These are phyloP conservation scores for Aspergillus uvarum DNA, from an alignment of 2,329 filamentous ascomycete genomes.

Conservation along the genomic window DNA sequence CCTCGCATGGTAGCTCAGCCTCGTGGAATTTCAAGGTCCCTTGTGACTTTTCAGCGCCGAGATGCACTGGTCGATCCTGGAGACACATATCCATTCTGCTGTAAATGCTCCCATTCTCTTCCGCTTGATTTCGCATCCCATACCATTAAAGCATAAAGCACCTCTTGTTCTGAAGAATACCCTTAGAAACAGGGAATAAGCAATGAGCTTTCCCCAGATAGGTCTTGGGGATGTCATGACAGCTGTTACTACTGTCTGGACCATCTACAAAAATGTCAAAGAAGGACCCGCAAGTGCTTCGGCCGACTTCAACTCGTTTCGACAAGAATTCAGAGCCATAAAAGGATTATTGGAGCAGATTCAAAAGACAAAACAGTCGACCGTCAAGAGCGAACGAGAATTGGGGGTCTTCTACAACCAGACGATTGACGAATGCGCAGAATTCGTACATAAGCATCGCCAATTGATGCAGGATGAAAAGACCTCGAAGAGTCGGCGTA, in stretches of 20 bases:
- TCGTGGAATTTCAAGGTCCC: not conserved
- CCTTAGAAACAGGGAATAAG: not conserved
- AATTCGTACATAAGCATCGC: constrained; percentile 10
- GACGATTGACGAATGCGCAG: constrained; percentile 5
- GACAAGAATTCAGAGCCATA: constrained; percentile 8
- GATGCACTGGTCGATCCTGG: not conserved
- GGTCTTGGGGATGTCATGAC: constrained; percentile 11
- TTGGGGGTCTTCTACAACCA: constrained; percentile 9
- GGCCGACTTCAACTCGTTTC: constrained; percentile 10
- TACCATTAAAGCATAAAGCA: too few relatives aligned
- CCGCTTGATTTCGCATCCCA: not conserved
- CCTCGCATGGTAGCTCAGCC: not conserved
- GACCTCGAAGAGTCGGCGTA: not conserved
- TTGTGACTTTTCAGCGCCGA: not conserved
- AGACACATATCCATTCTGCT: not conserved
- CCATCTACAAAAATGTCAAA: constrained; percentile 12
- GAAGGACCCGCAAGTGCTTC: not conserved
- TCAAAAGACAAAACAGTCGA: not conserved
- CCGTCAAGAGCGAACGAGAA: constrained; percentile 4
- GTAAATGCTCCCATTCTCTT: not conserved
- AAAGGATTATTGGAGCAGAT: constrained; percentile 9
- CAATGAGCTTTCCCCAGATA: constrained; percentile 12
- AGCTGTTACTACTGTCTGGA: constrained; percentile 8
- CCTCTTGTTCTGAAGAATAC: too few relatives aligned
- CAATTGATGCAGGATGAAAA: not conserved